Evolutionary conservation across 2,329 filamentous ascomycete genomes (phyloP), one percentile per base, ranked within the genome.

Genomic region (Talaromyces sp.): DNA sequence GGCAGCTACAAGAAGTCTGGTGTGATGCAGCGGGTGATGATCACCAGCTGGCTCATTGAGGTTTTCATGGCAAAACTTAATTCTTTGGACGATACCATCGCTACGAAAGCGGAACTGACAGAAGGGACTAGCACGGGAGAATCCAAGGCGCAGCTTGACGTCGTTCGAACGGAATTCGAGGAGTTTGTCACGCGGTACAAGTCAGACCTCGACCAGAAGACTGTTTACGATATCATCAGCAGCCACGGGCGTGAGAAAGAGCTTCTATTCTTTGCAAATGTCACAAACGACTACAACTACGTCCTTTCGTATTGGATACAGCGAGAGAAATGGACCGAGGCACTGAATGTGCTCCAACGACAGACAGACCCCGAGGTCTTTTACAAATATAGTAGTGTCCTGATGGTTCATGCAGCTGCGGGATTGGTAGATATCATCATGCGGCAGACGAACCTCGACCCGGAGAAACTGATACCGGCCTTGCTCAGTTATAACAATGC

Each of bases 61-160:
- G 84, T 98, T 1, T 99, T 94, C 76, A 99, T 99, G 92, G 91
- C 92, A 5, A 97, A 96, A 76, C 83, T 99, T 50, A 97, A 99
- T 73, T 89, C 90, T 3, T 83, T 99, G 3, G 95, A 99, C 71
- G 95, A 99, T 75, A 93, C 90, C 2, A 94, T 98, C 65, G 89
- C 93, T 44, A 96, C 93, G 0, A 90, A 91, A 69, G 91, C 92
- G 0, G 92, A 96, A 72, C 78, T 94, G 27, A 85, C 87, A 0
- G 91, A 92, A 65, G 86, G 85, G 36, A 80, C 88, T 47, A 91
- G 88, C 68, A 85, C 89, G 0, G 83, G 85, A 2, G 88, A 94
- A 63, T 70, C 75, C 51, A 84, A 86, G 67, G 85, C 89, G 67
- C 86, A 94, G 68, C 84, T 97, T 4, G 83, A 86, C 23, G 79